Evolutionary conservation across 2,329 filamentous ascomycete genomes (phyloP), one percentile per base, ranked within the genome.

Genomic region (Fusarium anthophilum): DNA sequence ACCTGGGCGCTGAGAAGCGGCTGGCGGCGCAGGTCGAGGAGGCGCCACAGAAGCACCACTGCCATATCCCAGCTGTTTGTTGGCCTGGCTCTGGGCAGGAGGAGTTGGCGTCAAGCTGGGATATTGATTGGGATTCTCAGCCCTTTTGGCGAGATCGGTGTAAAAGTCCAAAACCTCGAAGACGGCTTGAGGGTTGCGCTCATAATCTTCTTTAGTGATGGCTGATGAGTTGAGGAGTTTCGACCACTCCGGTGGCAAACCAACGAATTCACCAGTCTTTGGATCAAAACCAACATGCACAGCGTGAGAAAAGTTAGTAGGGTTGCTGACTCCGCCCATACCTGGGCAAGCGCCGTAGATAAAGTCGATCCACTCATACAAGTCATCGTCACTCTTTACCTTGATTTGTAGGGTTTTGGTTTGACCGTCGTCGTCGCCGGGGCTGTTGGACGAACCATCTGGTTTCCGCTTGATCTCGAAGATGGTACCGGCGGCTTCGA

Each of bases 311-410:
- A 99, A 99, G 86, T 98, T 98, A 75, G 96, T 98, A 11, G 96
- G 96, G 83, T 98, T 98, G 84, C 96, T 98, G 64, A 99, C 96
- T 77, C 96, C 96, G 70, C 96, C 95, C 94, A 98, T 98, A 72
- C 94, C 96, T 24, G 96, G 96, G 82, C 96, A 98, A 74, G 96
- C 93, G 77, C 96, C 95, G 82, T 98, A 98, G 76, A 99, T 97
- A 82, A 95, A 94, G 83, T 99, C 96, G 79, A 98, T 98, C 96
- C 96, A 99, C 79, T 97, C 95, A 83, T 99, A 99, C 61, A 99
- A 91, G 77, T 99, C 96, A 80, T 98, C 96, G 79, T 99, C 96
- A 64, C 92, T 93, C 84, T 98, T 97, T 78, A 98, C 95, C 81
- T 93, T 94, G 82, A 98, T 96, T 73, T 96, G 95, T 59, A 98